Conservation (phyloP, 176 grass and related monocot genomes). For the Cymbopogon citratus region DNA sequence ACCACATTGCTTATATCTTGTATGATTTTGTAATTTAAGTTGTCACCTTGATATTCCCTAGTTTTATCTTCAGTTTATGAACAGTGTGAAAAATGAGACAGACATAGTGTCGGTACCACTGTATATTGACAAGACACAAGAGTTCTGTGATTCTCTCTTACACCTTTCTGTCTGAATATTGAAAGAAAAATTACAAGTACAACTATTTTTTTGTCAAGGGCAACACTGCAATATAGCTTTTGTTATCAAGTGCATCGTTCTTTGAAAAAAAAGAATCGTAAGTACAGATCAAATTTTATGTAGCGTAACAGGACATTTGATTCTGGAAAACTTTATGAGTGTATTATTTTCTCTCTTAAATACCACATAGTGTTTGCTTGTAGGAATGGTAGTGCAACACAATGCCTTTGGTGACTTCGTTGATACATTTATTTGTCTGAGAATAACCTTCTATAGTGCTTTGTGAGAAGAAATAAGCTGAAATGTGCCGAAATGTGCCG, state of each 20-base stretch:
- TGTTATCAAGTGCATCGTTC: not conserved
- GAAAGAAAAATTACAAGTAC: not conserved
- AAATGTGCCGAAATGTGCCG: no score
- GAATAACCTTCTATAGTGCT: not conserved
- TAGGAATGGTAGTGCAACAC: not conserved
- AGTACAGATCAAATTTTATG: not conserved
- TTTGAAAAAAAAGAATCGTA: not conserved
- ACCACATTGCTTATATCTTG: not conserved
- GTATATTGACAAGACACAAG: not conserved
- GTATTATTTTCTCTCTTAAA: not conserved
- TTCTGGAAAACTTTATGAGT: constrained; percentile 4
- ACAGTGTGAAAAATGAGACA: not conserved
- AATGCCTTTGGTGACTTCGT: not conserved
- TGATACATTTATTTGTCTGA: not conserved
- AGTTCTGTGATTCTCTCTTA: no score
- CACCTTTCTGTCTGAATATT: not conserved
- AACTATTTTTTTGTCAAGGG: not conserved
- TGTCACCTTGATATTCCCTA: not conserved
- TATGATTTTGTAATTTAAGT: not conserved
- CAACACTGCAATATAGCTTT: not conserved
- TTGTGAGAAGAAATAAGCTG: no score
- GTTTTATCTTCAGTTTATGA: not conserved
- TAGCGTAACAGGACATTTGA: not conserved
- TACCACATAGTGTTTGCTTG: not conserved
- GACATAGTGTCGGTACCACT: not conserved